These are phyloP conservation scores for Mycosarcoma maydis DNA, from an alignment of 1,284 basidiomycete genomes.

Conservation along the genomic window DNA sequence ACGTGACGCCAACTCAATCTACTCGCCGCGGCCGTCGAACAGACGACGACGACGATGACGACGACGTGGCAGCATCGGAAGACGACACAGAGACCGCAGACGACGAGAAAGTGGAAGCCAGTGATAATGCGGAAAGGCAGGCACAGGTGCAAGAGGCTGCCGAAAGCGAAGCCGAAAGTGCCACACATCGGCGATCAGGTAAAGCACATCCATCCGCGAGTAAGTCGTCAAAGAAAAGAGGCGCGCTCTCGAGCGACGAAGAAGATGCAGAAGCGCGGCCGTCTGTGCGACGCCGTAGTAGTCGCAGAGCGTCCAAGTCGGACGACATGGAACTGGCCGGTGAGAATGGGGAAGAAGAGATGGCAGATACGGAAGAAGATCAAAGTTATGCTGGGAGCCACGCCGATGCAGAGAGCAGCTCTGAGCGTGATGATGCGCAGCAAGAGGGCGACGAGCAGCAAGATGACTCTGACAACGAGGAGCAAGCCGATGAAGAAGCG, in stretches of 20 bases:
- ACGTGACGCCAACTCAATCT: slow-evolving; percentile 33
- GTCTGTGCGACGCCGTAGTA: slow-evolving; percentile 38
- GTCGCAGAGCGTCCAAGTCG: slow-evolving; percentile 37
- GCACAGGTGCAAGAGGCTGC: slow-evolving; percentile 27
- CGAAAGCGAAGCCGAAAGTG: slow-evolving; percentile 30
- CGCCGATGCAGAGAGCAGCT: slow-evolving; percentile 20
- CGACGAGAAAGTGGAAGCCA: slow-evolving; percentile 22
- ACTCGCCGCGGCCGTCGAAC: slow-evolving; percentile 32
- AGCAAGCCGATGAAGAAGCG: slow-evolving; percentile 17
- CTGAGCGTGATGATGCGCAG: slow-evolving; percentile 13
- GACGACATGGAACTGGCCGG: slow-evolving; percentile 18
- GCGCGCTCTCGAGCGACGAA: slow-evolving; percentile 35
- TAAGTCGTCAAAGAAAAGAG: slow-evolving; percentile 25
- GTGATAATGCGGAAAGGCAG: slow-evolving; percentile 11
- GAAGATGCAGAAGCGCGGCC: slow-evolving; percentile 32
- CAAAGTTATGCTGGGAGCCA: slow-evolving; percentile 30
- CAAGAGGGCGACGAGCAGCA: slow-evolving; percentile 24
- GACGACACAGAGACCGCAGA: slow-evolving; percentile 21
- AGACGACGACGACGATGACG: slow-evolving; percentile 19
- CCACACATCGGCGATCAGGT: slow-evolving; percentile 12
- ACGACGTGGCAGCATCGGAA: slow-evolving; percentile 17
- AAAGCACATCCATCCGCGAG: slow-evolving; percentile 14
- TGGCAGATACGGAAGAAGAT: slow-evolving; percentile 38
- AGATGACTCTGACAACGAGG: slow-evolving; percentile 9
- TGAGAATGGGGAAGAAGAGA: slow-evolving; percentile 30